phyloP scores from a whole-genome alignment of 768 basidiomycete genomes.

The Tulasnella sp. region DNA sequence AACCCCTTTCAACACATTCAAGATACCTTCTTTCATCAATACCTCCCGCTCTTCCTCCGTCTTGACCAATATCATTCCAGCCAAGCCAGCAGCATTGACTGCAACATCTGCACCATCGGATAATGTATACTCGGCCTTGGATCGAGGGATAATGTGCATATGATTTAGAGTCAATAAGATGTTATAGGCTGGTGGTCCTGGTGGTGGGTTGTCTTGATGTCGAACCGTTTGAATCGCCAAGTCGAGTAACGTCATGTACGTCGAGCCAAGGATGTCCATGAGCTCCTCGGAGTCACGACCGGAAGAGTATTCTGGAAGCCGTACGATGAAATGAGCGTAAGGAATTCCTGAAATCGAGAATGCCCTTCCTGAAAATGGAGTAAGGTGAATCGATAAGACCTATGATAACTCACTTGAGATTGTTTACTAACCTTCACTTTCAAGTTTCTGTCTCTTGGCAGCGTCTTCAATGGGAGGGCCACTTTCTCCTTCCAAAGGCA shows the following conservation, averaged over 20 bases:
- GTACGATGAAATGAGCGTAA: slow-evolving; percentile 69
- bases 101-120: slow-evolving; percentile 41
- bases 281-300: slow-evolving; percentile 32
- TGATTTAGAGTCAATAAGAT: slow-evolving; percentile 70
- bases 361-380: slow-evolving; percentile 48
- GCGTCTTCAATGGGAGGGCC: slow-evolving; percentile 70
- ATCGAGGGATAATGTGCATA: slow-evolving; percentile 74
- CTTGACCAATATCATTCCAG: slow-evolving; percentile 80
- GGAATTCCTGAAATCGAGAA: slow-evolving; percentile 55
- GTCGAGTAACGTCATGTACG: slow-evolving; percentile 64
- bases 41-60: slow-evolving; percentile 61
- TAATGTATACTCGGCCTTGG: slow-evolving; percentile 44
- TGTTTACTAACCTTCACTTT: slow-evolving; percentile 38
- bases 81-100: slow-evolving; percentile 81
- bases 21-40: slow-evolving; percentile 49
- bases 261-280: slow-evolving; percentile 38
- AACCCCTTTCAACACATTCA: slow-evolving; percentile 49
- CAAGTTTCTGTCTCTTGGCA: slow-evolving; percentile 43
- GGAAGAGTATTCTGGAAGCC: slow-evolving; percentile 31
- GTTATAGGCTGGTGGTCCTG: slow-evolving; percentile 67
- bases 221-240: slow-evolving; percentile 61
- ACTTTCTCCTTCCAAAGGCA: slow-evolving; percentile 43
- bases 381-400: neutral
- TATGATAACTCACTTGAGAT: neutral
- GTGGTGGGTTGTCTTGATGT: slow-evolving; percentile 30